These are phyloP conservation scores for Aspergillus oerlinghausenensis DNA, from an alignment of 2,329 filamentous ascomycete genomes.

Conservation along the genomic window DNA sequence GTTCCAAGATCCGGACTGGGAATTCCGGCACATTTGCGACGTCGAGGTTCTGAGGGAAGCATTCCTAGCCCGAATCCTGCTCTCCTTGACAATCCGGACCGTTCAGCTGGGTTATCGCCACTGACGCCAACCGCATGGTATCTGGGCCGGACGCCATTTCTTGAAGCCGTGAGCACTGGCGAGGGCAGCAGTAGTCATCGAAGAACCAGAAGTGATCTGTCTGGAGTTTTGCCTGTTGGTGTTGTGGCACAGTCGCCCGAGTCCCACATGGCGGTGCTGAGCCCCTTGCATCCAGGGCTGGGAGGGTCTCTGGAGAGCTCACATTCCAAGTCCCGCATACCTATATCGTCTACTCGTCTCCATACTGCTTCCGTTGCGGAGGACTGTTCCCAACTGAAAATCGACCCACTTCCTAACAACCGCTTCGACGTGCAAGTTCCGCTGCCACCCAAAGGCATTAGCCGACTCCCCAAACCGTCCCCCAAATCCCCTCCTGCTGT, in stretches of 20 bases:
- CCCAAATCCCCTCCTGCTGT: conserved; percentile 25
- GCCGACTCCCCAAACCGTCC: conserved; percentile 39
- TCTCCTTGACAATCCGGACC: conserved; percentile 35
- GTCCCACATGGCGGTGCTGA: conserved; percentile 32
- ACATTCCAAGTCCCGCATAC: conserved; percentile 43
- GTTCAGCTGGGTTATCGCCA: conserved; percentile 50
- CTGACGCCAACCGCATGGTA: conserved; percentile 67
- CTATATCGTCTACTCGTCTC: conserved; percentile 38
- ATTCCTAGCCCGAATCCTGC: conserved; percentile 50
- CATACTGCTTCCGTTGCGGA: conserved; percentile 40
- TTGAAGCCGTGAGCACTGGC: conserved; percentile 36
- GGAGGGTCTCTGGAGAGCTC: conserved; percentile 23
- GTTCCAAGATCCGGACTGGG: conserved; percentile 52
- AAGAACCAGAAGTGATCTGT: conserved; percentile 55
- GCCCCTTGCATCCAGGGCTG: conserved; percentile 26
- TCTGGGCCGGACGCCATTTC: conserved; percentile 41
- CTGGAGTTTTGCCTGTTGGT: conserved; percentile 29
- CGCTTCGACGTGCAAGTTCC: conserved; percentile 25
- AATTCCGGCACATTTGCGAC: conserved; percentile 50
- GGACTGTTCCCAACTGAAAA: conserved; percentile 33
- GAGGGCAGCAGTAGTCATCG: conserved; percentile 29
- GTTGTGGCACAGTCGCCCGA: conserved; percentile 26
- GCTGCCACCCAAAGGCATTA: conserved; percentile 37
- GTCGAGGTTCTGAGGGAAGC: conserved; percentile 69
- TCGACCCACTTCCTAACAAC: conserved; percentile 31